Base-by-base conservation (phyloP, 331 rosid genomes). In the Quercus phellos region DNA sequence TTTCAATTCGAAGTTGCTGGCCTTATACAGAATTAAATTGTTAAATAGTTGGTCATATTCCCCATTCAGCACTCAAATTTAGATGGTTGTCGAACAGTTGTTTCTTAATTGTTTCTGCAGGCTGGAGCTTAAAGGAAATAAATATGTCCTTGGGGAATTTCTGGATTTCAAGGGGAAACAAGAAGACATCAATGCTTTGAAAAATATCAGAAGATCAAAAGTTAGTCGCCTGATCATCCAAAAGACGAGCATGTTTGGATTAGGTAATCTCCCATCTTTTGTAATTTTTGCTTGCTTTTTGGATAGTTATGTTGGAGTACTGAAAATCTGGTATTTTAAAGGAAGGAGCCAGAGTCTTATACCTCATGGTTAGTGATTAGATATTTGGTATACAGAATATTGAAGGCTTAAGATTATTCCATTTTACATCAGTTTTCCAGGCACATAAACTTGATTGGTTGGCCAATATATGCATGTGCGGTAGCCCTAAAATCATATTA, bases 231-330 rank as follows among this genome's bases (percentile, higher is more conserved):
- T 94, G 76, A 22, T 79, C 42, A 78, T 92, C 74, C 98, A 90
- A 50, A 90, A 87, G 92, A 92, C 89, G 1, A 94, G 98, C 85
- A 92, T 90, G 91, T 86, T 94, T 63, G 97, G 96, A 68, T 87
- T 92, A 76, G 96, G 99, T 94, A 92, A 85, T 84, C 73, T 81
- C 68, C 73, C 19, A 54, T 55, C 46, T 32, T 6, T 66, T 18
- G 19, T 77, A n/a, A 24, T 76, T 69, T 46, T 81, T 46, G 42
- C 68, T 74, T 46, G 22, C 50, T 51, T 59, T 70, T 72, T 51
- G n/a, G 43, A 64, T 10, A 42, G 74, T 55, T 61, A 50, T 35
- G 38, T 72, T 18, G 1, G 51, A 66, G 17, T 32, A 34, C 13
- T 59, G 66, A 59, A 24, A 7, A 34, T 34, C 4, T 9, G 35